Percentiles rank a stretch among this genome's conserved stretches.
phyloP scores from a whole-genome alignment of 768 basidiomycete species.

The Russula abietina region DNA sequence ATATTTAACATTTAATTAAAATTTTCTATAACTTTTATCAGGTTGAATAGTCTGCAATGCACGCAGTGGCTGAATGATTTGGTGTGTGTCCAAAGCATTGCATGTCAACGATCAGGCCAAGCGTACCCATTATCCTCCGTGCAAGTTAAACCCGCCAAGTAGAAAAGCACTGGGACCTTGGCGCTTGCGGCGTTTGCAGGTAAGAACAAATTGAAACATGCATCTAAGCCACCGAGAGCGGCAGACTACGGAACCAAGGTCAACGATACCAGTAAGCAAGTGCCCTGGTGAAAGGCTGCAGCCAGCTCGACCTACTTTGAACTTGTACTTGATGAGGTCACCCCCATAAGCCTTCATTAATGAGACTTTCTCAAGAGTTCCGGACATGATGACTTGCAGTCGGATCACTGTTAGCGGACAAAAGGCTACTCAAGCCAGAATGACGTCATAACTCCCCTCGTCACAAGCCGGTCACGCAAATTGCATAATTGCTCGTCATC shows the following conservation, averaged over 20 bases:
- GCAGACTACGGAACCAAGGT: conserved; percentile 46
- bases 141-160: conserved; percentile 85
- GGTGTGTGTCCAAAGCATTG: neutral
- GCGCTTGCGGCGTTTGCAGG: conserved; percentile 50
- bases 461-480: neutral
- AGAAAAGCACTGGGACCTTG: conserved; percentile 68
- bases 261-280: conserved; percentile 13
- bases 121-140: conserved; percentile 88
- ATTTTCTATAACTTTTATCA: too few relatives aligned
- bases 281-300: conserved; percentile 16
- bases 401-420: neutral
- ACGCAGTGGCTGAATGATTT: conserved; percentile 43
- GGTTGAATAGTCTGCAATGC: too few relatives aligned
- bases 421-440: neutral
- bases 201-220: conserved; percentile 86
- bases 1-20: too few relatives aligned
- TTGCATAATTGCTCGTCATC: neutral
- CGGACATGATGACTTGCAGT: conserved; percentile 15
- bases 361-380: conserved; percentile 59
- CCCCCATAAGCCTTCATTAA: conserved; percentile 79
- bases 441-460: conserved; percentile 12
- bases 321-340: conserved; percentile 78
- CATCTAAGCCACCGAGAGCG: conserved; percentile 58
- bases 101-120: neutral
- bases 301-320: conserved; percentile 49